Percentiles rank a stretch among this genome's conserved stretches.
Evolutionary conservation across 306 rosid species (phyloP).

Genomic region (Trifolium fragiferum): DNA sequence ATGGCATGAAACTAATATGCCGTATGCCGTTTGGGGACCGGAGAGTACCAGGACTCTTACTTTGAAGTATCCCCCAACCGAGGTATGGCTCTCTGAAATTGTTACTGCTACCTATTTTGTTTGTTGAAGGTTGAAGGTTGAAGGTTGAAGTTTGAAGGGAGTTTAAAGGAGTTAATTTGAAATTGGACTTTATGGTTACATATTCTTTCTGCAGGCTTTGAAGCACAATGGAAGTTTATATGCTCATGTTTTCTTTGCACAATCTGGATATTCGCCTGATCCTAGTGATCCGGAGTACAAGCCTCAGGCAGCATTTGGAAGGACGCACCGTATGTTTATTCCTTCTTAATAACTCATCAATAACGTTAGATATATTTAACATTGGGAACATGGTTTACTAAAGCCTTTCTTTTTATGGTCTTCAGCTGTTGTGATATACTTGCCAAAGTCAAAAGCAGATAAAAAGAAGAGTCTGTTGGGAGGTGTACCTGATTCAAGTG

Average conservation of each 20-base stretch:
- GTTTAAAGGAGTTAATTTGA: conserved; percentile 6
- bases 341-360: neutral
- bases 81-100: conserved; percentile 58
- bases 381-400: conserved; percentile 10
- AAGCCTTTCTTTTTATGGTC: conserved; percentile 40
- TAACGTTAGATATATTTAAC: neutral
- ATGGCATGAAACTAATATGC: conserved; percentile 95
- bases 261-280: conserved; percentile 84
- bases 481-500: conserved; percentile 56
- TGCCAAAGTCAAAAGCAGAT: conserved; percentile 78
- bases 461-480: conserved; percentile 83
- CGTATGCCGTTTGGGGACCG: conserved; percentile 79
- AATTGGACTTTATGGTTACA: conserved; percentile 15
- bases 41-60: conserved; percentile 68
- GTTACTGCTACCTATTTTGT: neutral
- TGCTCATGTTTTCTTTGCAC: conserved; percentile 90
- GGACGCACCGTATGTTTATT: conserved; percentile 67
- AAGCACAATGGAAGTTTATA: conserved; percentile 82
- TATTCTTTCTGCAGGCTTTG: conserved; percentile 60
- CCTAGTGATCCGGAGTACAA: conserved; percentile 89
- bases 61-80: conserved; percentile 69
- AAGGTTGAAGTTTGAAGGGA: conserved; percentile 12
- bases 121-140: conserved; percentile 22
- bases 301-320: conserved; percentile 77
- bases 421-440: conserved; percentile 76